Conservation (phyloP, 768 basidiomycete species). For the Leccinum variicolor region DNA sequence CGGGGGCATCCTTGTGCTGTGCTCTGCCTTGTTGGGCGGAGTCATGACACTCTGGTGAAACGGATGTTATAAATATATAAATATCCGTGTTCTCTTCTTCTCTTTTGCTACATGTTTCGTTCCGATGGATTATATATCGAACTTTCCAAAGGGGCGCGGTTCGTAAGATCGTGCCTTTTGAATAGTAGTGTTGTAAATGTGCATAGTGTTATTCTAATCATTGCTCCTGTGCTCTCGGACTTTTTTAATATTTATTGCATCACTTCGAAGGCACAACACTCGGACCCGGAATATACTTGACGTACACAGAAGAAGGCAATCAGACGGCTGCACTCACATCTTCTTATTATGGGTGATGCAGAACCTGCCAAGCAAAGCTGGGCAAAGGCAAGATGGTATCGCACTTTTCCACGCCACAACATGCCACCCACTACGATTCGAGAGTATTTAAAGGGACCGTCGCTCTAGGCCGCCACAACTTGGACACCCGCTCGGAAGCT, state of each 20-base stretch:
- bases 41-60: conserved; percentile 20
- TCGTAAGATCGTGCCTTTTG: neutral
- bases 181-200: neutral
- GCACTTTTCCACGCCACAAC: neutral
- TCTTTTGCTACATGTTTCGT: neutral
- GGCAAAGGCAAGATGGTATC: neutral
- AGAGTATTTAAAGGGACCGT: too few relatives aligned
- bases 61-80: too few relatives aligned
- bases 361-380: neutral
- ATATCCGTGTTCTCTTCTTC: neutral
- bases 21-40: conserved; percentile 23
- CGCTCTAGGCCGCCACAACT: too few relatives aligned
- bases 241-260: neutral
- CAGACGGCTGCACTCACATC: too few relatives aligned
- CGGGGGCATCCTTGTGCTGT: conserved; percentile 11
- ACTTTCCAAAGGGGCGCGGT: neutral
- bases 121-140: neutral
- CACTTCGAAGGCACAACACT: neutral
- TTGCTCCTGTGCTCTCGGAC: neutral
- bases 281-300: neutral
- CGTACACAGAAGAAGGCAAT: neutral
- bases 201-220: neutral
- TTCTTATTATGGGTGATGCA: too few relatives aligned
- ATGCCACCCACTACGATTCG: too few relatives aligned
- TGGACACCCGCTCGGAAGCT: neutral